phyloP scores from a whole-genome alignment of 2,329 filamentous ascomycete species.

The Aureobasidium sp. region DNA sequence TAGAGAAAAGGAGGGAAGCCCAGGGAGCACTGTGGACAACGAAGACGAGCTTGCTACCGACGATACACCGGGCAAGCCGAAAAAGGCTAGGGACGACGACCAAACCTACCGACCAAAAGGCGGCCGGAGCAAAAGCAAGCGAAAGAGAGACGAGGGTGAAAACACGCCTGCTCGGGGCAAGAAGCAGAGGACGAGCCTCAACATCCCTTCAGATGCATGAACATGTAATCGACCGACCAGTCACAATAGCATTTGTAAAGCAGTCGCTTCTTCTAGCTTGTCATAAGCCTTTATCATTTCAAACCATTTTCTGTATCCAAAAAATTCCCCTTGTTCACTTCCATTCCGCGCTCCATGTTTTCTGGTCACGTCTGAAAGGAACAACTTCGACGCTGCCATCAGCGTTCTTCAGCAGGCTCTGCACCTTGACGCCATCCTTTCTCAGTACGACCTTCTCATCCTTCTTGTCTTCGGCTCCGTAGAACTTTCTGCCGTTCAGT shows the following conservation, averaged over 20 bases:
- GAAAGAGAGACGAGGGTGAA: constrained; percentile 24
- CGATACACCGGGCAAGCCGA: constrained; percentile 30
- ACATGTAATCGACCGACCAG: not conserved
- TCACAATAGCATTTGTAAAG: not conserved
- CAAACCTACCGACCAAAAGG: constrained; percentile 42
- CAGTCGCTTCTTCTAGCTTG: not conserved
- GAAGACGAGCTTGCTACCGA: constrained; percentile 29
- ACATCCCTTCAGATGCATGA: constrained; percentile 2
- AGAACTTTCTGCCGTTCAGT: constrained; percentile 50
- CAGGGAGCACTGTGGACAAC: constrained; percentile 27
- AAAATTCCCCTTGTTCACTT: not conserved
- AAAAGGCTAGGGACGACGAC: constrained; percentile 32
- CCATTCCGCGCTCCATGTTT: constrained; percentile 49
- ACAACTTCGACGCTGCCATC: constrained; percentile 52
- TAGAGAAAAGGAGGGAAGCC: constrained; percentile 26
- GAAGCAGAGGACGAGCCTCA: constrained; percentile 19
- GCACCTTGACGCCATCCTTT: constrained; percentile 48
- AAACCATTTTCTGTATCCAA: not conserved
- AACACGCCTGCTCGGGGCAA: constrained; percentile 16
- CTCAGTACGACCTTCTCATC: constrained; percentile 49
- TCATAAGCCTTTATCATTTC: not conserved
- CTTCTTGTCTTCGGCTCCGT: constrained; percentile 39
- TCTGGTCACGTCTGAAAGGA: constrained; percentile 55
- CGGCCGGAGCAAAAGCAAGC: constrained; percentile 39
- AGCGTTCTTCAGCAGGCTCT: constrained; percentile 46